These are phyloP conservation scores for Cercospora sesami DNA, from an alignment of 2,329 filamentous ascomycete species.

Conservation along the genomic window DNA sequence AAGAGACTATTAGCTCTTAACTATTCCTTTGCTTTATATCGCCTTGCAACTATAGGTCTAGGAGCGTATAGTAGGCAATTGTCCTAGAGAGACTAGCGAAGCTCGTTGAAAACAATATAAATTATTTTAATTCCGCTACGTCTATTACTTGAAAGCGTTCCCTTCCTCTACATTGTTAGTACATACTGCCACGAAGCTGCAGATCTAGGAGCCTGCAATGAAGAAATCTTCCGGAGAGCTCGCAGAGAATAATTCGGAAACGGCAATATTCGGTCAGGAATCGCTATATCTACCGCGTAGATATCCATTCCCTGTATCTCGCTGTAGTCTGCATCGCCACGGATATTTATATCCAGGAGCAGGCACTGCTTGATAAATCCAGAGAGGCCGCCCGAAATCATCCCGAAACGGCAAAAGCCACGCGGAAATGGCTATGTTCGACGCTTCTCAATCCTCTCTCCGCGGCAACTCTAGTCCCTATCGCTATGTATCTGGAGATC, in stretches of 20 bases:
- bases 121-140: too few species aligned
- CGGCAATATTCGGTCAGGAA: not conserved
- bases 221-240: not conserved
- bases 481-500: not conserved
- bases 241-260: not conserved
- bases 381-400: not conserved
- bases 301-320: not conserved
- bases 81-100: not conserved
- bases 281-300: not conserved
- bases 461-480: not conserved
- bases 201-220: not conserved
- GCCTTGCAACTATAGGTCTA: not conserved
- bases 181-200: not conserved
- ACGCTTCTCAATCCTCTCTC: not conserved
- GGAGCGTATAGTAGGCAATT: not conserved
- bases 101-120: too few species aligned
- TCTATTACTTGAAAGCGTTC: too few species aligned
- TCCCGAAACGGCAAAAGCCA: not conserved
- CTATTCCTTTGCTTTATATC: not conserved
- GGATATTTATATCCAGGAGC: not conserved
- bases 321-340: not conserved
- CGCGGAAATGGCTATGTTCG: not conserved
- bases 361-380: not conserved
- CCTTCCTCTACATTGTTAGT: too few species aligned
- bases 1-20: too few species aligned